Conservation (phyloP, 2,329 filamentous ascomycete genomes). For the Colletotrichum tamarilloi region DNA sequence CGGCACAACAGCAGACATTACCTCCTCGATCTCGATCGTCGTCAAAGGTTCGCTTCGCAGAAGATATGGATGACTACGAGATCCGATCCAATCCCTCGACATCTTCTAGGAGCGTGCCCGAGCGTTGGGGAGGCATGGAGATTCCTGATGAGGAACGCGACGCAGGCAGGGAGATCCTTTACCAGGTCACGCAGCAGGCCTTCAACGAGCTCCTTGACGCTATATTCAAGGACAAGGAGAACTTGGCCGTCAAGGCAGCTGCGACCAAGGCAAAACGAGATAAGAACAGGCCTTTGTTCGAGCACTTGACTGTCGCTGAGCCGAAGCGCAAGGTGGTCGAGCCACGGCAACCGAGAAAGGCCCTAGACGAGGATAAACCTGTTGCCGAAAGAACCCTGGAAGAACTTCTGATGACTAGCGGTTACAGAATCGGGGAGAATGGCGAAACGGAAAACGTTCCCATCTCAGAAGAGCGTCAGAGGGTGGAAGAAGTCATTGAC, state of each 20-base stretch:
- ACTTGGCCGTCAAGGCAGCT: slow-evolving; percentile 75
- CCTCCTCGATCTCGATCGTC: slow-evolving; percentile 76
- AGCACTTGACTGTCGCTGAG: slow-evolving; percentile 40
- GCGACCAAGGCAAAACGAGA: slow-evolving; percentile 72
- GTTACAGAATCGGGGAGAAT: slow-evolving; percentile 53
- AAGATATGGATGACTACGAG: slow-evolving; percentile 77
- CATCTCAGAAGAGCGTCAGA: slow-evolving; percentile 13
- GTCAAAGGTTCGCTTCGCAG: slow-evolving; percentile 82
- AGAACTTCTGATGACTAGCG: slow-evolving; percentile 56
- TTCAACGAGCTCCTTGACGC: slow-evolving; percentile 93
- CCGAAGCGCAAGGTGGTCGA: slow-evolving; percentile 26
- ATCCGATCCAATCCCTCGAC: slow-evolving; percentile 77
- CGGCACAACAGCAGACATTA: slow-evolving; percentile 47
- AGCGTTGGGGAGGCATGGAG: slow-evolving; percentile 82
- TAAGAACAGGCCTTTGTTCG: slow-evolving; percentile 62
- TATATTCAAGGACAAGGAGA: slow-evolving; percentile 85
- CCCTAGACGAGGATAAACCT: slow-evolving; percentile 37
- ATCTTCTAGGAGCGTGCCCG: slow-evolving; percentile 77
- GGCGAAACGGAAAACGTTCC: background rate
- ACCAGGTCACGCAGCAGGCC: slow-evolving; percentile 90
- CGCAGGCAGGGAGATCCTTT: slow-evolving; percentile 87
- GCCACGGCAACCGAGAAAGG: slow-evolving; percentile 34
- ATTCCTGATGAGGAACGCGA: slow-evolving; percentile 85
- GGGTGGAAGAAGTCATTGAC: slow-evolving; percentile 33
- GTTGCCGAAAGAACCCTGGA: slow-evolving; percentile 46